These are phyloP conservation scores for Fusarium tricinctum DNA, from an alignment of 2,329 filamentous ascomycete genomes.

Conservation along the genomic window DNA sequence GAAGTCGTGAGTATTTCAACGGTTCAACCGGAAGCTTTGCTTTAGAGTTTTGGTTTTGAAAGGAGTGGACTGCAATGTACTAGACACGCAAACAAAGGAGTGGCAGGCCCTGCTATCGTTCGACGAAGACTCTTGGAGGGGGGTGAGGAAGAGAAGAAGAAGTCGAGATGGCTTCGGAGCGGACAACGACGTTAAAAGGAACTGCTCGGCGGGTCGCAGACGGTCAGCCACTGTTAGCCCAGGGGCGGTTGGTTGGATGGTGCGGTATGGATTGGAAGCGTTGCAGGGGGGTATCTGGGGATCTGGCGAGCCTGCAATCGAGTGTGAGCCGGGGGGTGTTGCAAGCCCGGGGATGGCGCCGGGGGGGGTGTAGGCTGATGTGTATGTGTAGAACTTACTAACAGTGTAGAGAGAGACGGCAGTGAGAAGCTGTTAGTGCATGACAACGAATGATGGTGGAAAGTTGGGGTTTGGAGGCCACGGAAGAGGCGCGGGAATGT, in stretches of 20 bases:
- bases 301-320: slow-evolving; percentile 42
- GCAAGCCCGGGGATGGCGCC: slow-evolving; percentile 7
- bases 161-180: slow-evolving; percentile 43
- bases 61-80: slow-evolving; percentile 54
- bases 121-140: slow-evolving; percentile 49
- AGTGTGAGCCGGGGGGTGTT: slow-evolving; percentile 31
- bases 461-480: slow-evolving; percentile 2
- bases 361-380: slow-evolving; percentile 18
- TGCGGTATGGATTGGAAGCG: slow-evolving; percentile 45
- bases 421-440: slow-evolving; percentile 20
- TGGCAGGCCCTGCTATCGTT: slow-evolving; percentile 47
- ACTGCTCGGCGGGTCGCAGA: slow-evolving; percentile 44
- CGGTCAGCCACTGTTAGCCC: slow-evolving; percentile 40
- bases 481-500: slow-evolving; percentile 18
- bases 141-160: slow-evolving; percentile 46
- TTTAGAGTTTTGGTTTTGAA: slow-evolving; percentile 46
- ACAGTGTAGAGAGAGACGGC: slow-evolving; percentile 19
- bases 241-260: slow-evolving; percentile 41
- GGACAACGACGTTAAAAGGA: slow-evolving; percentile 51
- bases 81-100: slow-evolving; percentile 52
- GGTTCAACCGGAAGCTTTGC: slow-evolving; percentile 49
- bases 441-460: slow-evolving; percentile 15
- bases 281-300: slow-evolving; percentile 40
- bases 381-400: slow-evolving; percentile 9
- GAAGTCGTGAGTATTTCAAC: slow-evolving; percentile 48